Evolutionary conservation across 192 early-diverging fungal species (phyloP), one percentile per base, ranked within the genome.

Genomic region (Backusella macrospora): DNA sequence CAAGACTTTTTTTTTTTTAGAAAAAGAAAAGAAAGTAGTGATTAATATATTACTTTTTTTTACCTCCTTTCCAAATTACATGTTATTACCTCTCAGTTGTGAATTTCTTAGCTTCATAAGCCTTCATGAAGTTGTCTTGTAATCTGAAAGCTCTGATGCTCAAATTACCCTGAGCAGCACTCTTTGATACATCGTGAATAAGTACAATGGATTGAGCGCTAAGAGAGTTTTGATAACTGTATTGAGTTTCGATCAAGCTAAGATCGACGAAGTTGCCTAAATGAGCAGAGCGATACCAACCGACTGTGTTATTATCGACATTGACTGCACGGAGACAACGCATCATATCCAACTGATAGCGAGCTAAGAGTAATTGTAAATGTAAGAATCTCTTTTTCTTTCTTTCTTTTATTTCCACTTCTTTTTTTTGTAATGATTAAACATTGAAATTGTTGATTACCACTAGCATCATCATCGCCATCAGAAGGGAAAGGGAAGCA

Each of bases 271-370:
- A 96, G 74, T 91, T 90, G 72, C 92, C 93, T 75, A 97, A 82
- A 67, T 92, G 87, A 39, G 96, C 91, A 29, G 95, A 95, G 78
- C 95, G 95, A 84, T 99, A 96, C 95, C 98, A 97, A 23, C 98
- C 98, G 43, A 98, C 96, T 55, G 95, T 92, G 87, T 96, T 97
- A 76, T 94, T 92, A 77, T 99, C 98, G 55, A 92, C 94, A 81
- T 98, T 97, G 71, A 98, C 91, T 68, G 95, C 91, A 69, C 94
- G 90, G 79, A 99, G 87, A 76, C 92, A 91, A 76, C 93, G 86
- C 85, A 99, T 91, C 95, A 98, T 96, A 78, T 95, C 91, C 49
- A 95, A 76, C 84, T 97, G 95, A 84, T 99, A 98, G 71, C 95
- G 90, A 16, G 91, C 87, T 83, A 63, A 34, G 40, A n/a, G 37